These are phyloP conservation scores for Leucocoprinus leucothites DNA, from an alignment of 768 basidiomycete genomes.

Conservation along the genomic window DNA sequence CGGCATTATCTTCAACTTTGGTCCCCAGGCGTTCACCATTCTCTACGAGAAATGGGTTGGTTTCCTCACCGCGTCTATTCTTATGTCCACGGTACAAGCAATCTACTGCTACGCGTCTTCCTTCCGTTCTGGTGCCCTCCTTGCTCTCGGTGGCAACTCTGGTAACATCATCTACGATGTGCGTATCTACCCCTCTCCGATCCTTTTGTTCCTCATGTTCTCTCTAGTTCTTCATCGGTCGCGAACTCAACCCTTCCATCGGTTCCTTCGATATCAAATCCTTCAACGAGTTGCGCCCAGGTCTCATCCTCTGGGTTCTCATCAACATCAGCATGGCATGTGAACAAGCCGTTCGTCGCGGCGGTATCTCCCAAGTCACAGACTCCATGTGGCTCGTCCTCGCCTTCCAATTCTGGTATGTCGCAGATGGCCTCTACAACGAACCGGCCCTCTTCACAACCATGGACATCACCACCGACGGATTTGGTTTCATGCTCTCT, in stretches of 20 bases:
- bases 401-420: slow-evolving; percentile 84
- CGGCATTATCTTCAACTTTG: slow-evolving; percentile 70
- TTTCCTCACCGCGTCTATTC: slow-evolving; percentile 75
- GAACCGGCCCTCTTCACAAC: slow-evolving; percentile 92
- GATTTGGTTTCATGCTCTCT: slow-evolving; percentile 97
- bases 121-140: slow-evolving; percentile 64
- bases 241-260: slow-evolving; percentile 87
- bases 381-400: slow-evolving; percentile 92
- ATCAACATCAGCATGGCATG: slow-evolving; percentile 90
- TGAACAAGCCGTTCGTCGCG: slow-evolving; percentile 81
- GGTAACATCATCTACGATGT: slow-evolving; percentile 91
- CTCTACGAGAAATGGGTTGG: slow-evolving; percentile 92
- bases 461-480: slow-evolving; percentile 98
- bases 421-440: slow-evolving; percentile 83
- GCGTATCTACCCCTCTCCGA: slow-evolving; percentile 24
- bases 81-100: slow-evolving; percentile 78
- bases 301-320: slow-evolving; percentile 89
- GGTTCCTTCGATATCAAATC: slow-evolving; percentile 66
- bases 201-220: not conserved
- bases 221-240: slow-evolving; percentile 86
- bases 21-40: slow-evolving; percentile 81
- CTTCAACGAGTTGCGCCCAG: slow-evolving; percentile 85
- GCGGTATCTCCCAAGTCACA: slow-evolving; percentile 62
- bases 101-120: slow-evolving; percentile 66
- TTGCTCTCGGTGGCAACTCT: slow-evolving; percentile 92